Percentiles rank a stretch among this genome's conserved stretches.
Evolutionary conservation across 1,284 basidiomycete genomes (phyloP).

Genomic region (Hemileia vastatrix): DNA sequence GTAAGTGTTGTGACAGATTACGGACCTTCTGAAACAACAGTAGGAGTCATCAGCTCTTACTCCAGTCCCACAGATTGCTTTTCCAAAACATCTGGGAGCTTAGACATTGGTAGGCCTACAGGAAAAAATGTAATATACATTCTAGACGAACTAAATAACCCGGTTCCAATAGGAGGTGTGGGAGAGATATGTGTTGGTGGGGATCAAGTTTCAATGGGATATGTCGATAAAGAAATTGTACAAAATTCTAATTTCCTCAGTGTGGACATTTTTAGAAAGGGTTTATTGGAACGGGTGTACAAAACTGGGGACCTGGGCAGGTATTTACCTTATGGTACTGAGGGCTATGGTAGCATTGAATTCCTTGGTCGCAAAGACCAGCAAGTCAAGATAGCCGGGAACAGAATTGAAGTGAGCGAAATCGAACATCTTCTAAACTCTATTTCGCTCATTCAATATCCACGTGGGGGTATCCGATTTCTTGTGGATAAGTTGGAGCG

Average conservation of each 20-base stretch:
- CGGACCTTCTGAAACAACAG: conserved; percentile 34
- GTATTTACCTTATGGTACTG: conserved; percentile 25
- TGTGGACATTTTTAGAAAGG: neutral
- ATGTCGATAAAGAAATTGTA: conserved; percentile 28
- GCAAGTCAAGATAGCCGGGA: conserved; percentile 35
- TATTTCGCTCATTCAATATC: neutral
- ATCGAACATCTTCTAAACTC: conserved; percentile 30
- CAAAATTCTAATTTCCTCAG: conserved; percentile 10
- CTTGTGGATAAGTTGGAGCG: conserved; percentile 32
- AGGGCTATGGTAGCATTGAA: conserved; percentile 30
- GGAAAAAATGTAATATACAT: conserved; percentile 27
- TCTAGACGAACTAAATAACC: conserved; percentile 16
- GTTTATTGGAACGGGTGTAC: conserved; percentile 24
- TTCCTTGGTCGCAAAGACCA: conserved; percentile 31
- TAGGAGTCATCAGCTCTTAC: conserved; percentile 28
- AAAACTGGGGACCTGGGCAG: conserved; percentile 32
- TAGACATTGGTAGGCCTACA: conserved; percentile 33
- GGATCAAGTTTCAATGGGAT: conserved; percentile 30
- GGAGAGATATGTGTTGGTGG: conserved; percentile 35
- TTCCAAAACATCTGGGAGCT: too few species aligned
- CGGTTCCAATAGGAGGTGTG: conserved; percentile 30
- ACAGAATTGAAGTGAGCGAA: conserved; percentile 33
- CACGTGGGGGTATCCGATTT: conserved; percentile 22
- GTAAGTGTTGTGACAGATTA: conserved; percentile 34
- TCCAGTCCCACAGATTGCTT: conserved; percentile 19